Conservation (phyloP, 2,329 filamentous ascomycete species). For the Aspergillus tubingensis region DNA sequence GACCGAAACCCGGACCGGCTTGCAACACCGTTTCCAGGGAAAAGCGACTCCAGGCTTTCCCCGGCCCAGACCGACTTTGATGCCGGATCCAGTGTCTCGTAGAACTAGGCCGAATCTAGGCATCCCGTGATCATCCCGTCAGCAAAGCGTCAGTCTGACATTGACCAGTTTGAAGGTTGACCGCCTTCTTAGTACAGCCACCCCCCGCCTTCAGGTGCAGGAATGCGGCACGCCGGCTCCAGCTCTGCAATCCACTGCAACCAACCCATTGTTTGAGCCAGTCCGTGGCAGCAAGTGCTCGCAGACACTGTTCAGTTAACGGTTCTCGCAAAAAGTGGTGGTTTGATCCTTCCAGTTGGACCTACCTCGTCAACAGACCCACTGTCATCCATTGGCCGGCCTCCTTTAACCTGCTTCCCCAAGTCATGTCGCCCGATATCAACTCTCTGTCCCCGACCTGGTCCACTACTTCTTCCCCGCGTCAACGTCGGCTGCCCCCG, state of each 20-base stretch:
- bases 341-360: background rate
- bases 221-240: background rate
- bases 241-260: constrained; percentile 1
- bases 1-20: background rate
- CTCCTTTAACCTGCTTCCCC: background rate
- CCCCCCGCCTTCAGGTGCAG: constrained; percentile 4
- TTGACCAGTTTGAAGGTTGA: background rate
- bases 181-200: constrained; percentile 3
- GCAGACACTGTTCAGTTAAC: background rate
- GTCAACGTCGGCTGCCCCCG: constrained; percentile 33
- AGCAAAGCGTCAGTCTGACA: background rate
- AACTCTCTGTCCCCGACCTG: constrained; percentile 67
- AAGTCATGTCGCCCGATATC: constrained; percentile 69
- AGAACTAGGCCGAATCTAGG: background rate
- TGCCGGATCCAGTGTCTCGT: background rate
- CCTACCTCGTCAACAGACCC: background rate
- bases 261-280: background rate
- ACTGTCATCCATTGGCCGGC: too few species aligned
- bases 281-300: background rate
- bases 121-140: background rate
- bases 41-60: background rate
- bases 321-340: background rate
- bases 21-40: background rate
- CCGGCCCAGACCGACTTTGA: background rate
- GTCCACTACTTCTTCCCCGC: constrained; percentile 44